Conservation (phyloP, 257 asterid genomes). For the Coffea eugenioides region DNA sequence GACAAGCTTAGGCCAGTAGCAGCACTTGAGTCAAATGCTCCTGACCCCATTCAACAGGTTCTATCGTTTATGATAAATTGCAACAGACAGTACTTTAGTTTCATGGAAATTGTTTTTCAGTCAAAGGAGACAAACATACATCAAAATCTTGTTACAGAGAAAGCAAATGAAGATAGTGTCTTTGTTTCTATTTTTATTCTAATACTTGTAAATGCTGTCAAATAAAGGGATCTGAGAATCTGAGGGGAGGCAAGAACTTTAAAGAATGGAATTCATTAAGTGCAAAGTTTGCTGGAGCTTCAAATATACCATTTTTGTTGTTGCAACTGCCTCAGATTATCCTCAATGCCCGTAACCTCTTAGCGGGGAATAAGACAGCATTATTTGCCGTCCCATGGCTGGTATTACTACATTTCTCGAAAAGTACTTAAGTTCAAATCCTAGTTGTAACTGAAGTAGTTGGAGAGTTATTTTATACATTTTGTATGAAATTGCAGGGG, state of each 20-base stretch:
- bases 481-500: conserved; percentile 50
- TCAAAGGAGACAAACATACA: not conserved
- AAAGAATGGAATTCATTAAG: conserved; percentile 87
- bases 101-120: not conserved
- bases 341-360: conserved; percentile 84
- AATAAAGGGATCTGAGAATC: conserved; percentile 48
- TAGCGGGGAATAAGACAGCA: conserved; percentile 73
- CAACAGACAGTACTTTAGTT: not conserved
- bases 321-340: conserved; percentile 94
- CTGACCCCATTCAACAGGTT: conserved; percentile 54
- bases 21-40: conserved; percentile 48
- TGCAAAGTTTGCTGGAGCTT: conserved; percentile 93
- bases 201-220: not conserved
- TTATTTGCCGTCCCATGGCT: conserved; percentile 97
- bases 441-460: not conserved
- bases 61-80: not conserved
- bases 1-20: conserved; percentile 37
- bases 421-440: not conserved
- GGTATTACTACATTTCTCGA: conserved; percentile 41
- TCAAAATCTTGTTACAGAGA: not conserved
- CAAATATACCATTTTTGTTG: conserved; percentile 83
- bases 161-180: not conserved
- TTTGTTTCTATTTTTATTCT: conserved; percentile 9
- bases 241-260: conserved; percentile 37
- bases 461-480: not conserved